Evolutionary conservation across 208 protist genomes (phyloP).

Genomic region (Leishmania mexicana): DNA sequence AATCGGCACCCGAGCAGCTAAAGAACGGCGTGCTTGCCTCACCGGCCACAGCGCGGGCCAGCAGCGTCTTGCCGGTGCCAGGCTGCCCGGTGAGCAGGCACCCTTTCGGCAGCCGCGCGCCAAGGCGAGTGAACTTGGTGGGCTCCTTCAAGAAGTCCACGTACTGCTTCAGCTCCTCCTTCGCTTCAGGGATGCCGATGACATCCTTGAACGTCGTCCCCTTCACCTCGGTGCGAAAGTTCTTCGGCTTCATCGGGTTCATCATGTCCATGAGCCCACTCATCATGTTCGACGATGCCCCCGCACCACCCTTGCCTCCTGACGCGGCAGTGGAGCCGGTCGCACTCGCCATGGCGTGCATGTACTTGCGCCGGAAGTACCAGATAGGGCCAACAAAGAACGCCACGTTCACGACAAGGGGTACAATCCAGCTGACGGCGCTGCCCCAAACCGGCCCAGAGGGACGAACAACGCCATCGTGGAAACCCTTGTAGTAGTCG

Average conservation of each 20-base stretch:
- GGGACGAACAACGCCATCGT: conserved; percentile 84
- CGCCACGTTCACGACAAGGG: conserved; percentile 80
- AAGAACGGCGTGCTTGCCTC: conserved; percentile 96
- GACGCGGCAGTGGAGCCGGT: conserved; percentile 24
- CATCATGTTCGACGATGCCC: conserved; percentile 46
- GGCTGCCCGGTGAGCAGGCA: conserved; percentile 97
- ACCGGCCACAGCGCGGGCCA: conserved; percentile 96
- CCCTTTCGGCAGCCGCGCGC: conserved; percentile 97
- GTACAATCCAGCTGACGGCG: conserved; percentile 77
- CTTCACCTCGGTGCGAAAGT: conserved; percentile 89
- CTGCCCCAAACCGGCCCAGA: conserved; percentile 71
- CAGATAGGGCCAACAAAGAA: conserved; percentile 89
- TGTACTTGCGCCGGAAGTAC: conserved; percentile 89
- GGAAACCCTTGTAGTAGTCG: conserved; percentile 92
- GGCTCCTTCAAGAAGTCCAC: conserved; percentile 98
- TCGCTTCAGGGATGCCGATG: conserved; percentile 97
- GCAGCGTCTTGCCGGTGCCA: conserved; percentile 98
- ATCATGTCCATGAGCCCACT: conserved; percentile 92
- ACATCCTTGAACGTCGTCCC: conserved; percentile 95
- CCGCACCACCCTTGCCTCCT: conserved; percentile 39
- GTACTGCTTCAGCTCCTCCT: conserved; percentile 98
- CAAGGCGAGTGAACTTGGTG: conserved; percentile 95
- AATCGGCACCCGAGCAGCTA: conserved; percentile 96
- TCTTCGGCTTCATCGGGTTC: conserved; percentile 91
- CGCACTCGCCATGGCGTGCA: conserved; percentile 67